Base-by-base conservation (phyloP, 1,284 basidiomycete species). In the Leccinum solheimii region DNA sequence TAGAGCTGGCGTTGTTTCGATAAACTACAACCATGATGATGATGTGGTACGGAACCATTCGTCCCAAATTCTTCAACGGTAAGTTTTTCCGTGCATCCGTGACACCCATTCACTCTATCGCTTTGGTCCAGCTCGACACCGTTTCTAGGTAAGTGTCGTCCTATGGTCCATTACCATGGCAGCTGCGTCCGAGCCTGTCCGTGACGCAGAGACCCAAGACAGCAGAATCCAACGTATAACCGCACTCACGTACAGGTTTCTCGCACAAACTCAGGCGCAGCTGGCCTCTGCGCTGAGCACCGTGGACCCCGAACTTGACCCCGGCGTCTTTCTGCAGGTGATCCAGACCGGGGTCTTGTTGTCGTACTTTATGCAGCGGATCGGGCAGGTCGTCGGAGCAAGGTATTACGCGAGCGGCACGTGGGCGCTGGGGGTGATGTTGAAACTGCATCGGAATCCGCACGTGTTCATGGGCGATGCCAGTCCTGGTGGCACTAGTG, bases 261-360 rank as follows among this genome's bases (percentile, higher is more conserved):
- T 82, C 3, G 61, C 74, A 5, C 71, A 71, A 27, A 70, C 76
- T 1, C 68, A 76, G 3, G 64, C 72, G 9, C 71, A 72, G 3
- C 61, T 77, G 1, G 65, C 65, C 3, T 62, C 55, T 7, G 60
- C 43, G 55, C 68, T 48, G 57, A 68, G 61, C 66, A 55, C 59
- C 40, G 53, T 62, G 40, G 59, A 69, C 16, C 3, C 62, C 8
- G 50, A 62, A 62, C 63, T 59, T 14, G 69, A 64, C 11, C 71
- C 75, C 5, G 68, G 74, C 40, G 62, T 72, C 21, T 64, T 78
- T 21, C 62, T 83, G n/a, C 76, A 83, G 38, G 71, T 78, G n/a
- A 71, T 84, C 13, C 83, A 84, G 60, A 76, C 82, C 0, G 80
- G 81, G 26, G 70, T 81, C 8, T 71, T 84, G 21, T 68, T 85